Conservation (phyloP, 129 eudicot genomes). For the Flaveria linearis region DNA sequence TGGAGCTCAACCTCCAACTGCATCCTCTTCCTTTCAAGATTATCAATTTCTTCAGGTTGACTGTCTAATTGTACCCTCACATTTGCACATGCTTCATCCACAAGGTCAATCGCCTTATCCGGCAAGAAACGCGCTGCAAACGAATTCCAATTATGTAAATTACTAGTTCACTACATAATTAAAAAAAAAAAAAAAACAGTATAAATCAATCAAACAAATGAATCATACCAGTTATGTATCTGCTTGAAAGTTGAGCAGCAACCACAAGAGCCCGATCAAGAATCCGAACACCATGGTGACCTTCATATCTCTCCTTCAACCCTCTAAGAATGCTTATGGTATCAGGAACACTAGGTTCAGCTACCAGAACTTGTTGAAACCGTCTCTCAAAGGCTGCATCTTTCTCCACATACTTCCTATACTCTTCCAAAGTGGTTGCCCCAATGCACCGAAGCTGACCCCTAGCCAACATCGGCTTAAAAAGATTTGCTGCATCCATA, state of each 20-base stretch:
- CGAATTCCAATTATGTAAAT: neutral
- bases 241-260: conserved; percentile 78
- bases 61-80: conserved; percentile 90
- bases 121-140: conserved; percentile 70
- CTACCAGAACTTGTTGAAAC: conserved; percentile 93
- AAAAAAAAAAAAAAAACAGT: neutral
- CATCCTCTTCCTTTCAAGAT: conserved; percentile 75
- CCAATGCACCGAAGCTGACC: conserved; percentile 95
- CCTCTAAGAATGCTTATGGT: conserved; percentile 84
- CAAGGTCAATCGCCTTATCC: conserved; percentile 87
- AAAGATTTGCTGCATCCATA: conserved; percentile 92
- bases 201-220: neutral
- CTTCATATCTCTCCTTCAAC: conserved; percentile 84
- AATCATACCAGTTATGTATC: conserved; percentile 70
- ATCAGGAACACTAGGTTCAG: conserved; percentile 86
- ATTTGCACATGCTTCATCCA: conserved; percentile 92
- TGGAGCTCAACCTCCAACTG: conserved; percentile 82
- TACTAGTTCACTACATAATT: neutral
- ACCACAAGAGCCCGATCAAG: conserved; percentile 81
- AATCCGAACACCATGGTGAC: conserved; percentile 89
- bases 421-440: conserved; percentile 90
- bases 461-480: conserved; percentile 96
- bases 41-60: conserved; percentile 92
- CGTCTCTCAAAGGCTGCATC: conserved; percentile 98
- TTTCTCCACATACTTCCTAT: conserved; percentile 88